Conservation (phyloP, 2,329 filamentous ascomycete species). For the Colletotrichum lini region DNA sequence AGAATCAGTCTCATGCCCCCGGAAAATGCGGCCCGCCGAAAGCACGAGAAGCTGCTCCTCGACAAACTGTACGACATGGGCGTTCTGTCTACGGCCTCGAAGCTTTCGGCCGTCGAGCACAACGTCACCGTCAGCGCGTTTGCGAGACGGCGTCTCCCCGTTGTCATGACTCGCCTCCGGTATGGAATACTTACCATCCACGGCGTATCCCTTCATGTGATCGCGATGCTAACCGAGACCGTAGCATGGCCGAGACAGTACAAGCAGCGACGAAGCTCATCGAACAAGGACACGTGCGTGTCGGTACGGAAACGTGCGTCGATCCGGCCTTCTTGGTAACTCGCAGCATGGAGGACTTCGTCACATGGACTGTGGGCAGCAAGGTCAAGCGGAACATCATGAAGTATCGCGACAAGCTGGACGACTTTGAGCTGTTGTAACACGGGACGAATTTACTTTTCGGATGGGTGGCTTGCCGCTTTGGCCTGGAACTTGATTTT, state of each 20-base stretch:
- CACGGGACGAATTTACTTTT: constrained; percentile 29
- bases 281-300: constrained; percentile 93
- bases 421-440: constrained; percentile 93
- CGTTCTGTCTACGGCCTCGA: constrained; percentile 81
- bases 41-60: constrained; percentile 89
- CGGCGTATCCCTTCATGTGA: background rate
- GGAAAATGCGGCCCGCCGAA: constrained; percentile 81
- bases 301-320: constrained; percentile 90
- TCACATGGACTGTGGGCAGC: constrained; percentile 95
- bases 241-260: constrained; percentile 87
- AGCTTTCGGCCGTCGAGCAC: constrained; percentile 88
- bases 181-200: constrained; percentile 10
- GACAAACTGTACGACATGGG: constrained; percentile 96
- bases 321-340: constrained; percentile 93
- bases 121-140: constrained; percentile 92
- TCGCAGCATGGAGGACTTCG: constrained; percentile 92
- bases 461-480: constrained; percentile 32
- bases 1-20: constrained; percentile 86
- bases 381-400: constrained; percentile 98
- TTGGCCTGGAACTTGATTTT: constrained; percentile 22
- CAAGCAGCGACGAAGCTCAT: constrained; percentile 88
- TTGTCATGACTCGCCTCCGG: constrained; percentile 89
- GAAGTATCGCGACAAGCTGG: constrained; percentile 93
- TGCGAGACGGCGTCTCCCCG: constrained; percentile 84
- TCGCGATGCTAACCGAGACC: constrained; percentile 16